Evolutionary conservation across 441 rosid species (phyloP).

Genomic region (Erodium trifolium): DNA sequence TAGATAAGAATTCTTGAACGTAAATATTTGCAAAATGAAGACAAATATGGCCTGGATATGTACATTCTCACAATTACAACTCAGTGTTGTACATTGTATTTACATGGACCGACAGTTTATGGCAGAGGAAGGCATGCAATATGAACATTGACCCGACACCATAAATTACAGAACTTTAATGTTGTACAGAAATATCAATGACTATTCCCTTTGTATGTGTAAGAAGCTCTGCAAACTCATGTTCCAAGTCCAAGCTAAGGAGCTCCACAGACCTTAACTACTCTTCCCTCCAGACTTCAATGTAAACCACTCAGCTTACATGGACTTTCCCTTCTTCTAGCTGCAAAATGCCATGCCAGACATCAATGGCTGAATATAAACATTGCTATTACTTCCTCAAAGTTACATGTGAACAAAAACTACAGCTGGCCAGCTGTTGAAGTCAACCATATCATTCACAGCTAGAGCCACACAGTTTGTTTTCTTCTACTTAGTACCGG

Average conservation of each 20-base stretch:
- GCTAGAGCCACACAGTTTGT: not conserved
- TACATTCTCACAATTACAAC: not conserved
- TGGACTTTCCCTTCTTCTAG: not conserved
- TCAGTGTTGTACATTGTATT: not conserved
- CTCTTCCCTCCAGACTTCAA: not conserved
- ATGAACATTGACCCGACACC: too few species aligned
- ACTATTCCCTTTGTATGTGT: not conserved
- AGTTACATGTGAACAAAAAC: not conserved
- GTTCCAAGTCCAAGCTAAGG: too few species aligned
- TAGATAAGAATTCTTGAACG: too few species aligned
- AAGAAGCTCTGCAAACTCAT: not conserved
- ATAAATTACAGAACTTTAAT: not conserved
- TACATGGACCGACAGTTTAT: not conserved
- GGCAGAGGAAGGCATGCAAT: not conserved
- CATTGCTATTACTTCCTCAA: too few species aligned
- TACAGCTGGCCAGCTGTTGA: not conserved
- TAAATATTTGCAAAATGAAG: too few species aligned
- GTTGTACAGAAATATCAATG: too few species aligned
- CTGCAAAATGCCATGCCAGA: not conserved
- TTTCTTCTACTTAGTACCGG: not conserved
- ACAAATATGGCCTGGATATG: too few species aligned
- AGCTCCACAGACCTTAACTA: not conserved
- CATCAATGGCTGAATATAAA: not conserved
- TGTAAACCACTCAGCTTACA: not conserved
- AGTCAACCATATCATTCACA: not conserved